These are phyloP conservation scores for Mortierella claussenii DNA, from an alignment of 192 early-diverging fungal species.

Conservation along the genomic window DNA sequence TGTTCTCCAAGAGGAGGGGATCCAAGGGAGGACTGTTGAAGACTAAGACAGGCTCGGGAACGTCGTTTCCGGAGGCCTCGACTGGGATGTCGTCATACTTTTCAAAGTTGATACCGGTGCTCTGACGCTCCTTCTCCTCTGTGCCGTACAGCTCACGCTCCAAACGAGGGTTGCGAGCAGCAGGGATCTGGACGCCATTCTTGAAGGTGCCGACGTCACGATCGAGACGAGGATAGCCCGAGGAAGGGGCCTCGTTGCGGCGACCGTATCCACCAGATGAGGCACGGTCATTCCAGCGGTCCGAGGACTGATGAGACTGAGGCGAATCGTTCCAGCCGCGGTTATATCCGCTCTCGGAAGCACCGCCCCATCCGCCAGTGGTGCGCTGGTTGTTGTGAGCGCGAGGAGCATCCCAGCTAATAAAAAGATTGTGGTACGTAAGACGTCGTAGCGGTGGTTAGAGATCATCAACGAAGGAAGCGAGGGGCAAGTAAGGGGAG, in stretches of 20 bases:
- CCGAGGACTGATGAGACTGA: slow-evolving; percentile 30
- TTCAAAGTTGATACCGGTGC: slow-evolving; percentile 98
- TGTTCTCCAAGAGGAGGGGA: slow-evolving; percentile 88
- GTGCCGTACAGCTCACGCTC: slow-evolving; percentile 84
- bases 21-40: slow-evolving; percentile 78
- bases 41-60: slow-evolving; percentile 70
- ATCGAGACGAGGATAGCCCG: slow-evolving; percentile 56
- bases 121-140: slow-evolving; percentile 81
- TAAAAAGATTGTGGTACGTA: not conserved
- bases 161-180: slow-evolving; percentile 78
- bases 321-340: slow-evolving; percentile 44
- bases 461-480: not conserved
- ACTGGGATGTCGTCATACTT: slow-evolving; percentile 99
- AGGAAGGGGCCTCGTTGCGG: slow-evolving; percentile 39
- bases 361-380: slow-evolving; percentile 43
- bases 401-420: slow-evolving; percentile 46
- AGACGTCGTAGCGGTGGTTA: not conserved
- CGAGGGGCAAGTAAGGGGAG: not conserved
- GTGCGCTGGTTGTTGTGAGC: slow-evolving; percentile 10
- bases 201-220: slow-evolving; percentile 56
- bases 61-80: slow-evolving; percentile 81
- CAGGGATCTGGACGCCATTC: slow-evolving; percentile 83
- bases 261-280: slow-evolving; percentile 60
- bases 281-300: slow-evolving; percentile 50
- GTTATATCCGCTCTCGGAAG: slow-evolving; percentile 56